phyloP scores from a whole-genome alignment of 2,329 filamentous ascomycete species.

The Exophiala aquamarina region DNA sequence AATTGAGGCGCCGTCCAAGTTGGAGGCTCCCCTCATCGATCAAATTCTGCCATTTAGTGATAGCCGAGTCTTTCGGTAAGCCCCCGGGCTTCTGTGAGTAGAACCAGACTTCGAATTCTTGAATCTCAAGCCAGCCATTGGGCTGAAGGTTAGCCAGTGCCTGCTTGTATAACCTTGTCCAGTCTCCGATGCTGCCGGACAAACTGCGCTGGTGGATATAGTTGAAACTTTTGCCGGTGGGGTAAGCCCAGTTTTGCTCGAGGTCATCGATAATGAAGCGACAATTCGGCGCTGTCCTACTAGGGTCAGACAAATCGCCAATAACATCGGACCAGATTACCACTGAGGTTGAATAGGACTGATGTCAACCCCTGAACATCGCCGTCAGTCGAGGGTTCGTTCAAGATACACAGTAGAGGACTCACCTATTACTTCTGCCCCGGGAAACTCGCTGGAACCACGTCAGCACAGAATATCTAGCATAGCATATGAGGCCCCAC shows the following conservation, averaged over 20 bases:
- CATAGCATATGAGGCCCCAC: too few species aligned
- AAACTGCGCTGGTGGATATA: conserved; percentile 31
- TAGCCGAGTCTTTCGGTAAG: conserved; percentile 3
- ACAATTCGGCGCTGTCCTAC: conserved; percentile 31
- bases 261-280: conserved; percentile 35
- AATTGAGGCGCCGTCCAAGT: conserved; percentile 25
- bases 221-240: conserved; percentile 33
- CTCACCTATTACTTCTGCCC: too few species aligned
- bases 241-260: conserved; percentile 28
- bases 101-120: conserved; percentile 32
- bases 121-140: conserved; percentile 40
- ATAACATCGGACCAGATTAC: too few species aligned
- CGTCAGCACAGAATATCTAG: too few species aligned
- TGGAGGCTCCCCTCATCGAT: conserved; percentile 28
- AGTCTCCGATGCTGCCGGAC: conserved; percentile 41
- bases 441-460: too few species aligned
- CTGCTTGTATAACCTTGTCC: conserved; percentile 33
- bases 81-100: conserved; percentile 25
- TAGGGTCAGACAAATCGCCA: too few species aligned
- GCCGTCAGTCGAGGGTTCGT: too few species aligned
- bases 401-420: too few species aligned
- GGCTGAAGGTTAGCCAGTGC: conserved; percentile 23
- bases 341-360: too few species aligned
- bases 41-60: conserved; percentile 26
- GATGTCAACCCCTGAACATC: too few species aligned